phyloP scores from a whole-genome alignment of 1,284 basidiomycete genomes.

The Amylostereum chailletii region DNA sequence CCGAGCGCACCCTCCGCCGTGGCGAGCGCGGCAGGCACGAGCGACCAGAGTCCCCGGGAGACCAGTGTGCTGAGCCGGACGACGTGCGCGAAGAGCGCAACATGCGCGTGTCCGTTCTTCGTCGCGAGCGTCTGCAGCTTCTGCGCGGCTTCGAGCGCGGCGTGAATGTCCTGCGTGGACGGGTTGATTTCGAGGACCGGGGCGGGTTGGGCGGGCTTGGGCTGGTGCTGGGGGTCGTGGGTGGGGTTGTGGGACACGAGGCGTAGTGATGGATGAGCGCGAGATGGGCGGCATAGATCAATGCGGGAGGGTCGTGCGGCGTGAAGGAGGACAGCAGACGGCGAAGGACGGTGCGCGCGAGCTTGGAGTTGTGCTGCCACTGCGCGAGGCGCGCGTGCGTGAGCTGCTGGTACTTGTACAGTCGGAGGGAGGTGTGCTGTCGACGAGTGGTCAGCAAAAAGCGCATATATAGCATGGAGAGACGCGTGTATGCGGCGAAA shows the following conservation, averaged over 20 bases:
- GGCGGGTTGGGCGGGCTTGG: constrained; percentile 5
- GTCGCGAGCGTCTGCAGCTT: constrained; percentile 31
- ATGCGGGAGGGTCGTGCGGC: constrained; percentile 38
- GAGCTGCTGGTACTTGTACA: constrained; percentile 46
- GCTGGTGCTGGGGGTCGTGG: constrained; percentile 7
- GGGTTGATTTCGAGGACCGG: constrained; percentile 16
- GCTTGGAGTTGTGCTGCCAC: constrained; percentile 47
- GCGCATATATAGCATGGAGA: neutral
- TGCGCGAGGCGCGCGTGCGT: constrained; percentile 50
- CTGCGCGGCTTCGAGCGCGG: constrained; percentile 34
- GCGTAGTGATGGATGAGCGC: constrained; percentile 38
- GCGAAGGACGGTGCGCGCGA: constrained; percentile 45
- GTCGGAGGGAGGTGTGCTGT: constrained; percentile 53
- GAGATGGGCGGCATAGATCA: constrained; percentile 46
- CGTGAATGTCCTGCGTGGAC: constrained; percentile 24
- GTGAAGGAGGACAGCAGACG: constrained; percentile 42
- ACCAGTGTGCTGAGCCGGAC: constrained; percentile 46
- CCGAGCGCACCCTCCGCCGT: constrained; percentile 37
- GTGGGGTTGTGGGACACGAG: constrained; percentile 15
- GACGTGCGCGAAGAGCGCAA: constrained; percentile 38
- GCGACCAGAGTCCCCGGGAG: constrained; percentile 41
- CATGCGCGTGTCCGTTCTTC: constrained; percentile 30
- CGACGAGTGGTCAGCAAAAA: neutral
- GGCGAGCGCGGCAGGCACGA: constrained; percentile 35
- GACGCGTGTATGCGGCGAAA: neutral